These are phyloP conservation scores for Tetracladium setigerum DNA, from an alignment of 495 filamentous ascomycete species.

Conservation along the genomic window DNA sequence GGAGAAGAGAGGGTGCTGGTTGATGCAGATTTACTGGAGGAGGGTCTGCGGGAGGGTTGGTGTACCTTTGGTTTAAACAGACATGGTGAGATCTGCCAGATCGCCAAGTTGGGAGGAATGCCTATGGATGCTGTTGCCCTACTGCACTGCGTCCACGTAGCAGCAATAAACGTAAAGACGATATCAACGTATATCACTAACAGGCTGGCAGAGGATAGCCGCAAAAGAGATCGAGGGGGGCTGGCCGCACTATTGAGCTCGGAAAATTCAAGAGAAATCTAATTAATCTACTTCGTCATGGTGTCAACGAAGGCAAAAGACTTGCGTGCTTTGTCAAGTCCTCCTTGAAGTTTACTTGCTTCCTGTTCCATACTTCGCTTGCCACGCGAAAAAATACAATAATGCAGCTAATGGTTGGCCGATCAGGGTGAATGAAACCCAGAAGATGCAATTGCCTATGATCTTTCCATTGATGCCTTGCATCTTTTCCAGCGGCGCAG, in stretches of 20 bases:
- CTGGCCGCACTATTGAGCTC: conserved; percentile 73
- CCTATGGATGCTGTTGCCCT: conserved; percentile 71
- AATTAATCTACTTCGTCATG: conserved; percentile 4
- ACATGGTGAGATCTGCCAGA: conserved; percentile 84
- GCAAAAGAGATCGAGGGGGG: conserved; percentile 65
- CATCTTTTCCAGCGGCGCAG: conserved; percentile 69
- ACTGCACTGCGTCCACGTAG: conserved; percentile 59
- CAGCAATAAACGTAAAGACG: conserved; percentile 70
- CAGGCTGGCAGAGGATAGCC: conserved; percentile 67
- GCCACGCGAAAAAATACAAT: conserved; percentile 96
- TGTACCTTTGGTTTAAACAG: conserved; percentile 80
- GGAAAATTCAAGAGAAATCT: conserved; percentile 59
- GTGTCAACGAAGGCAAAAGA: too few species aligned
- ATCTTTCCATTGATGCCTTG: conserved; percentile 63
- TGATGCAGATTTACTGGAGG: conserved; percentile 76
- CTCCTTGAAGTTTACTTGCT: conserved; percentile 12
- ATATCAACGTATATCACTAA: conserved; percentile 63
- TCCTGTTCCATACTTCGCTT: conserved; percentile 86
- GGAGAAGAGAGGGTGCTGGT: conserved; percentile 49
- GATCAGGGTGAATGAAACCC: conserved; percentile 87
- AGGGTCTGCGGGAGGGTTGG: conserved; percentile 77
- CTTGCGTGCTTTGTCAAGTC: too few species aligned
- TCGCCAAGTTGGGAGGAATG: conserved; percentile 79
- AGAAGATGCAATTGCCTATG: conserved; percentile 89
- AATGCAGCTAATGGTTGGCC: conserved; percentile 88